Evolutionary conservation across 495 filamentous ascomycete genomes (phyloP).

Genomic region (Halenospora varia): DNA sequence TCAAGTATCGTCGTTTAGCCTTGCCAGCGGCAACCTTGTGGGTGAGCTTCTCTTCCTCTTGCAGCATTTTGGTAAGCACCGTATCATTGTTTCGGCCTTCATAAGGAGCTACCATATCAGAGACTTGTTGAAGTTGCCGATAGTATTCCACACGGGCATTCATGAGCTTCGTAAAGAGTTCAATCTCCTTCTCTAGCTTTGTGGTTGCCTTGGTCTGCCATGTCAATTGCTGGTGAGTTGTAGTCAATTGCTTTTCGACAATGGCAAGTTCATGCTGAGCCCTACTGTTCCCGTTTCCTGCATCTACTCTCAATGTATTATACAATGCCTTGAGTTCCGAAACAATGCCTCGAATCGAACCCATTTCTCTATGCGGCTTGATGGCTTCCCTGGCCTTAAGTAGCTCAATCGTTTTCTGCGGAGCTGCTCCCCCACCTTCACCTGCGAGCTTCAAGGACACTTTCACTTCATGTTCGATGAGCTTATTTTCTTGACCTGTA

Average conservation of each 20-base stretch:
- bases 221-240: conserved; percentile 53
- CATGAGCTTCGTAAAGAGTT: conserved; percentile 70
- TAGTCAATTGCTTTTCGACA: conserved; percentile 41
- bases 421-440: conserved; percentile 65
- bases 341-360: conserved; percentile 66
- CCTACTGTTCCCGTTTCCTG: conserved; percentile 55
- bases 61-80: conserved; percentile 22
- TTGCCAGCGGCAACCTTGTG: conserved; percentile 55
- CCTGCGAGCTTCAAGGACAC: conserved; percentile 52
- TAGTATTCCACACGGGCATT: conserved; percentile 86
- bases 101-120: conserved; percentile 75
- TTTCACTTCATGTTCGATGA: conserved; percentile 74
- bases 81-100: conserved; percentile 33
- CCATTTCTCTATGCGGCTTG: conserved; percentile 52
- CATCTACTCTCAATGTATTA: conserved; percentile 57
- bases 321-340: conserved; percentile 62
- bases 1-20: conserved; percentile 69
- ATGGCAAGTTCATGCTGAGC: conserved; percentile 61
- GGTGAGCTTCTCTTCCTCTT: conserved; percentile 45
- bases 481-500: conserved; percentile 68
- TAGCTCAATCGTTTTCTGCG: conserved; percentile 59
- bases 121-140: conserved; percentile 81
- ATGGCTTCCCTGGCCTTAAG: conserved; percentile 50
- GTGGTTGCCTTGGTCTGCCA: conserved; percentile 61
- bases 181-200: conserved; percentile 66